Evolutionary conservation across 257 asterid genomes (phyloP).

Genomic region (Solanum chilense): DNA sequence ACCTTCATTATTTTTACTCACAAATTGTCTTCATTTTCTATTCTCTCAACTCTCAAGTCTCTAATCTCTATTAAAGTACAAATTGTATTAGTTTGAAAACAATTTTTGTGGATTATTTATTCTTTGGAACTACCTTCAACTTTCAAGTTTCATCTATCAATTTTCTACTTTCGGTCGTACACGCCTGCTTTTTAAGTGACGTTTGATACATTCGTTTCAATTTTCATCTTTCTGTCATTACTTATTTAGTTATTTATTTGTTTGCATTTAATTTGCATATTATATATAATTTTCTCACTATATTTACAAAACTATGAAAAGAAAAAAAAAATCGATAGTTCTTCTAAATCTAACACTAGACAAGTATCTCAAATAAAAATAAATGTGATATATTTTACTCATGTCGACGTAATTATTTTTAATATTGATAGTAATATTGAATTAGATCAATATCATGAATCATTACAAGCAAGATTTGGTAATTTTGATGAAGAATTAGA

Average conservation of each 20-base stretch:
- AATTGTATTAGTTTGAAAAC: too few relatives aligned
- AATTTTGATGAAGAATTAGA: neutral
- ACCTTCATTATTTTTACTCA: neutral
- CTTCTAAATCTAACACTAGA: neutral
- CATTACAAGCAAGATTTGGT: neutral
- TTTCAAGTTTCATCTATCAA: too few relatives aligned
- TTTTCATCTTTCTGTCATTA: neutral
- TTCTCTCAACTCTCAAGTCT: neutral
- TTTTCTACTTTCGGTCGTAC: too few relatives aligned
- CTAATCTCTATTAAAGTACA: neutral
- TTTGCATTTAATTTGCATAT: neutral
- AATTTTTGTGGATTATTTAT: too few relatives aligned
- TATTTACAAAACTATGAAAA: neutral
- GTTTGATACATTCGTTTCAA: too few relatives aligned
- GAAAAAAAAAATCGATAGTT: too few relatives aligned
- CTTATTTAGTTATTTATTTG: neutral
- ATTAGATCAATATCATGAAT: neutral
- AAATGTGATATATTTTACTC: neutral
- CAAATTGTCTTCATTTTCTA: neutral
- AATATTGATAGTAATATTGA: neutral
- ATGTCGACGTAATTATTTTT: neutral
- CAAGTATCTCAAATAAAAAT: neutral
- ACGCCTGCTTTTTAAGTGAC: too few relatives aligned
- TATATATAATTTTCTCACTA: too few relatives aligned
- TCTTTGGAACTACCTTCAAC: too few relatives aligned